These are phyloP conservation scores for Neurospora sp. DNA, from an alignment of 495 filamentous ascomycete species.

Conservation along the genomic window DNA sequence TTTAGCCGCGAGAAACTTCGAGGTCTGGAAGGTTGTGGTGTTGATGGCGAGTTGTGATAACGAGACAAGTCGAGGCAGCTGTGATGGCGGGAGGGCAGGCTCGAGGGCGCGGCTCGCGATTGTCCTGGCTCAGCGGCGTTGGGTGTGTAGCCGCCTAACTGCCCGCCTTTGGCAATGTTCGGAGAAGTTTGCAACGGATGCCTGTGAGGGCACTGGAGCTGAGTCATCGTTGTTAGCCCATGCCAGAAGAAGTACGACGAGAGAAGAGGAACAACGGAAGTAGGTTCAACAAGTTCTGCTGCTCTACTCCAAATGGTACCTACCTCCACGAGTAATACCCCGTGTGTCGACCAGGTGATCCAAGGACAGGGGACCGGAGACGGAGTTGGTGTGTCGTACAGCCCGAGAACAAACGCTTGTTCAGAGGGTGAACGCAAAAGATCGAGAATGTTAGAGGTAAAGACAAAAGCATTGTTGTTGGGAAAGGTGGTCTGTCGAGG, in stretches of 20 bases:
- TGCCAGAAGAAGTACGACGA: background rate
- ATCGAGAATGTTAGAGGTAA: background rate
- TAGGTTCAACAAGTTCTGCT: background rate
- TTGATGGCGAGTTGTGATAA: background rate
- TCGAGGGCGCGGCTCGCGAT: background rate
- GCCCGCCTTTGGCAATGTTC: conserved; percentile 10
- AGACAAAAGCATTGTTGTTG: background rate
- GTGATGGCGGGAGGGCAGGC: background rate
- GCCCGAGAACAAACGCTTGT: too few relatives aligned
- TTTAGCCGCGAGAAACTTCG: background rate
- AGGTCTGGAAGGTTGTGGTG: background rate
- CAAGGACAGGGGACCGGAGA: background rate
- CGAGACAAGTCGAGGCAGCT: background rate
- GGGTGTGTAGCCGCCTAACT: conserved; percentile 12
- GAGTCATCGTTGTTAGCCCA: background rate
- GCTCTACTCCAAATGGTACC: background rate
- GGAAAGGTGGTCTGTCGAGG: background rate
- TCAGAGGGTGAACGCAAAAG: too few relatives aligned
- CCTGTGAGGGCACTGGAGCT: background rate
- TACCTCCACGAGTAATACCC: background rate
- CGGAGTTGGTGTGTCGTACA: background rate
- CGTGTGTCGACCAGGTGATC: background rate
- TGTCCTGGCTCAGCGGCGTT: conserved; percentile 2
- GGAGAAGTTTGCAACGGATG: conserved; percentile 1
- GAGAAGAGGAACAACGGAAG: background rate